Base-by-base conservation (phyloP, 176 grass and related monocot genomes). In the Oryza rufipogon region DNA sequence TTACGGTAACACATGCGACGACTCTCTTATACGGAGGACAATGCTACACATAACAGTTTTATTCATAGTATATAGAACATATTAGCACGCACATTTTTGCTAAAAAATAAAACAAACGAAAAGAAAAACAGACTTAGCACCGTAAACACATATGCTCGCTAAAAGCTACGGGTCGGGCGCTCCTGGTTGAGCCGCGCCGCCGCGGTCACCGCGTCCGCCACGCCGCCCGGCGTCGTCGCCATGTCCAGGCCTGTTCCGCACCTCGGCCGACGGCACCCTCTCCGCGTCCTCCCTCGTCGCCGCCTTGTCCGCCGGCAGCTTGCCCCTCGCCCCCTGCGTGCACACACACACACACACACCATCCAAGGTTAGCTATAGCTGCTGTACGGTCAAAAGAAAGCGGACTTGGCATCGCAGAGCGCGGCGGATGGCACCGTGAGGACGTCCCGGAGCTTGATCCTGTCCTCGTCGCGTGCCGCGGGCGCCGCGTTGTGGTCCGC, bases 101-200 rank as follows among this genome's bases (percentile, higher is more conserved):
- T 44, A 38, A 38, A 38, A 38, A 38, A 28, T 28, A 28, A 28
- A 38, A 38, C 41, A 9, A 44, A 44, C 9, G 9, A 44, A 42
- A 44, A 7, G 41, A 42, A 42, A 42, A 44, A 44, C 2, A 44
- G 7, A 41, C 39, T 41, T 41, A 41, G 6, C 39, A 44, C 42
- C 2, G 42, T 44, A 44, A 10, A 10, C 39, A 8, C 39, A 44
- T 11, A 44, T 11, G 15, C 16, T 22, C 26, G 10, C 64, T 36
- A 22, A n/a, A 17, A 49, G 19, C 65, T 74, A 64, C 22, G 80
- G 78, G 68, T 66, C 22, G 80, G 78, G 68, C 71, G 82, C 70
- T 89, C 81, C 78, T 88, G 88, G 47, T 95, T 95, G 71, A 92
- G 72, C 67, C 67, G 75, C 26, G 94, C 91, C 45, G 91, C 94